Evolutionary conservation across 208 protist species (phyloP).

Genomic region (Trypanosoma cruzi): DNA sequence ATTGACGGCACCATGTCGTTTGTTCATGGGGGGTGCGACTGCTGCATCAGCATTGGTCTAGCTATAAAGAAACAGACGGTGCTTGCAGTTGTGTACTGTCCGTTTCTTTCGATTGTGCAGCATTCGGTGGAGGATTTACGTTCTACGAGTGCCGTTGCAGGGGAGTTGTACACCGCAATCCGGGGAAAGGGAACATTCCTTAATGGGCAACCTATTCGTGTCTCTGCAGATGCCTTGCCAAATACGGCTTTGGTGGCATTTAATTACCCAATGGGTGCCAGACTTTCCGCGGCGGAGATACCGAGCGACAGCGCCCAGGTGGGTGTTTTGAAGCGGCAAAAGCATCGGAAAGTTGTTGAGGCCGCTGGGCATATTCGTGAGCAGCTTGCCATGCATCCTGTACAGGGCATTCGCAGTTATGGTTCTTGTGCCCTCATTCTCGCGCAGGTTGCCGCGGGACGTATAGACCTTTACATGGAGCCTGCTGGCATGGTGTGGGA

Average conservation of each 20-base stretch:
- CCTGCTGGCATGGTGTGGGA: slow-evolving; percentile 59
- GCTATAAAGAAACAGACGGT: slow-evolving; percentile 47
- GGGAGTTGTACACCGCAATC: slow-evolving; percentile 77
- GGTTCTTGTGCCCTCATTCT: slow-evolving; percentile 51
- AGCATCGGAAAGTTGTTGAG: slow-evolving; percentile 41
- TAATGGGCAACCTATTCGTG: slow-evolving; percentile 55
- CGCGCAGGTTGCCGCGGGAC: slow-evolving; percentile 55
- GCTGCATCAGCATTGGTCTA: slow-evolving; percentile 78
- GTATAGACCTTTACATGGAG: slow-evolving; percentile 67
- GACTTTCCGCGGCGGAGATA: slow-evolving; percentile 25
- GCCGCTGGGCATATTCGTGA: slow-evolving; percentile 32
- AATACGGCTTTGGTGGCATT: slow-evolving; percentile 44
- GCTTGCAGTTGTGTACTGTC: slow-evolving; percentile 72
- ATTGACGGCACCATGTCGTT: slow-evolving; percentile 84
- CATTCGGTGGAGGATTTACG: slow-evolving; percentile 11
- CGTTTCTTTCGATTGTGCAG: slow-evolving; percentile 36
- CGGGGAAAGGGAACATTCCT: slow-evolving; percentile 56
- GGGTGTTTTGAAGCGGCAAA: slow-evolving; percentile 15
- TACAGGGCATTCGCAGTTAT: slow-evolving; percentile 47
- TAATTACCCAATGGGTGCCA: slow-evolving; percentile 41
- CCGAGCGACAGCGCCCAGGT: slow-evolving; percentile 11
- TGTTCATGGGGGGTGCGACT: slow-evolving; percentile 70
- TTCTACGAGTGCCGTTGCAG: slow-evolving; percentile 34
- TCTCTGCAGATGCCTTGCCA: slow-evolving; percentile 23
- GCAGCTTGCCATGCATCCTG: slow-evolving; percentile 30